These are phyloP conservation scores for Streptanthus diversifolius DNA, from an alignment of 345 rosid species.

Conservation along the genomic window DNA sequence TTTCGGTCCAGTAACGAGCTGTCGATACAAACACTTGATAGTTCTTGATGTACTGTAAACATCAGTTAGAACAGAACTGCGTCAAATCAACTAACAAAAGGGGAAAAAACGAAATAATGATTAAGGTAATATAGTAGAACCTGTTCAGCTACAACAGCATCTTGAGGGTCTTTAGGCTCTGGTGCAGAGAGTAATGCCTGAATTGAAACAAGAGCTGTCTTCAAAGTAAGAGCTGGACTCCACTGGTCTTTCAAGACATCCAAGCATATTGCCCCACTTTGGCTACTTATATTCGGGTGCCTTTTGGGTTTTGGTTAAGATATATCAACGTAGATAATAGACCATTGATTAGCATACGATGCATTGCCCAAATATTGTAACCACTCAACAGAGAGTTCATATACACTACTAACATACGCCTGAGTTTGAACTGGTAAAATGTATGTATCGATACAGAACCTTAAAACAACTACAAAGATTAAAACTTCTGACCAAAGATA, in stretches of 20 bases:
- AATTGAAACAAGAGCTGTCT: slow-evolving; percentile 94
- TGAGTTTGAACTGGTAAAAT: neutral
- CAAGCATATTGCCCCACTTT: slow-evolving; percentile 97
- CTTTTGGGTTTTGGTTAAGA: slow-evolving; percentile 35
- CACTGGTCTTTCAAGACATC: slow-evolving; percentile 98
- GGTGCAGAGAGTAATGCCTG: slow-evolving; percentile 96
- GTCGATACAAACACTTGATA: slow-evolving; percentile 82
- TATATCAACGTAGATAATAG: neutral
- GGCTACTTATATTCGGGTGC: slow-evolving; percentile 99
- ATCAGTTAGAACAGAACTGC: neutral
- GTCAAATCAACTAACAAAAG: neutral
- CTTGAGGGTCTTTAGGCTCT: slow-evolving; percentile 96
- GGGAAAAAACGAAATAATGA: neutral
- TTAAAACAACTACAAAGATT: neutral
- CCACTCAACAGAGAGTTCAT: neutral
- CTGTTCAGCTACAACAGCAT: slow-evolving; percentile 99
- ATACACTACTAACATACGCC: neutral
- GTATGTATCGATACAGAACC: neutral
- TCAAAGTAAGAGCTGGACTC: slow-evolving; percentile 98
- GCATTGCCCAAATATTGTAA: neutral
- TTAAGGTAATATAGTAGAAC: slow-evolving; percentile 30
- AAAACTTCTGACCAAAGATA: neutral
- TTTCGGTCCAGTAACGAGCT: slow-evolving; percentile 98
- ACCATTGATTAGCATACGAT: neutral
- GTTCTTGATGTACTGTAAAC: slow-evolving; percentile 75